Conservation (phyloP, 805 yeast species). For the Candida sakaeoensis region DNA sequence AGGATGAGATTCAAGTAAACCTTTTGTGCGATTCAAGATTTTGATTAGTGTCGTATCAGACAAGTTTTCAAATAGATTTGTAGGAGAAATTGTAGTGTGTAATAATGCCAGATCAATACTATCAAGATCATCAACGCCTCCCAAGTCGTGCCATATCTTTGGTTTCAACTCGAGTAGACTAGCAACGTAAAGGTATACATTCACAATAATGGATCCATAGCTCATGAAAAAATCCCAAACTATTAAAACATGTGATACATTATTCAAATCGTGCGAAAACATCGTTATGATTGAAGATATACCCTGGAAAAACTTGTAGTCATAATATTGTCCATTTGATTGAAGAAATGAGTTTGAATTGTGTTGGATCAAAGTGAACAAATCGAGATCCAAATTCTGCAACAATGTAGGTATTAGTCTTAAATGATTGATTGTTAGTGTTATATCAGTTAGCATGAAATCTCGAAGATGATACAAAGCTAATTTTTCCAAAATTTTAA, state of each 20-base stretch:
- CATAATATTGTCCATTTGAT: constrained; percentile 26
- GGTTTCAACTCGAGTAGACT: constrained; percentile 45
- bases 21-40: constrained; percentile 24
- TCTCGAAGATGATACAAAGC: constrained; percentile 70
- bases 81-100: constrained; percentile 34
- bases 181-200: constrained; percentile 60
- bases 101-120: constrained; percentile 30
- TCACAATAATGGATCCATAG: constrained; percentile 48
- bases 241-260: constrained; percentile 45
- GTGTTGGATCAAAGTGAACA: constrained; percentile 42
- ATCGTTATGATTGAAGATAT: constrained; percentile 75
- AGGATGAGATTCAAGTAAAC: constrained; percentile 23
- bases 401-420: constrained; percentile 62
- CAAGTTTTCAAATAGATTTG: constrained; percentile 23
- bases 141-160: constrained; percentile 32
- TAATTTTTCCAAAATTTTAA: constrained; percentile 48
- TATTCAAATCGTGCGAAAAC: constrained; percentile 66
- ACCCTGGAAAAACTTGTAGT: constrained; percentile 51
- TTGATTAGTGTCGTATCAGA: constrained; percentile 24
- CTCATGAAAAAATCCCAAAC: constrained; percentile 71
- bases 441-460: constrained; percentile 72
- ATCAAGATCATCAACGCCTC: constrained; percentile 12
- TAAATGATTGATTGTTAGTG: constrained; percentile 63
- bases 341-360: constrained; percentile 21
- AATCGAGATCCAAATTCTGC: constrained; percentile 41